These are phyloP conservation scores for Kodamaea alishanica DNA, from an alignment of 1,139 yeast genomes.

Conservation along the genomic window DNA sequence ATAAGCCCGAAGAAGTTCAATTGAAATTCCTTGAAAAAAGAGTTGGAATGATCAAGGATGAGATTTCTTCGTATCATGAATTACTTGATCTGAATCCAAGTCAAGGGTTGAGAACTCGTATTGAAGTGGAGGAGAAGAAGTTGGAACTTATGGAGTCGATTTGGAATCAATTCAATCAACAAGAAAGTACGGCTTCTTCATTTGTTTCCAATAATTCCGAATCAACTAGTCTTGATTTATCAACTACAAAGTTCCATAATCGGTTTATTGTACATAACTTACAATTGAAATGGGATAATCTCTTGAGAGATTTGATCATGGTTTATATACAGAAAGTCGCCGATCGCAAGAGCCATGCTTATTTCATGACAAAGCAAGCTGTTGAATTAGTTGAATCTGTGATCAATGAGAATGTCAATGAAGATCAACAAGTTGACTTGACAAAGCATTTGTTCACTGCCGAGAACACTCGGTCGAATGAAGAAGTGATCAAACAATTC, in stretches of 20 bases:
- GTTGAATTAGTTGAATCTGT: conserved; percentile 55
- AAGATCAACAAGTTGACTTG: conserved; percentile 14
- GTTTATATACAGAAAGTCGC: conserved; percentile 60
- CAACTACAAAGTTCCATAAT: conserved; percentile 54
- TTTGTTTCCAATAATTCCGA: conserved; percentile 4
- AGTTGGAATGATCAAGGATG: conserved; percentile 41
- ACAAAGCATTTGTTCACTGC: conserved; percentile 11
- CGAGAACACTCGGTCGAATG: conserved; percentile 22
- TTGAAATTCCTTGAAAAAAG: conserved; percentile 39
- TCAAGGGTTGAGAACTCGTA: conserved; percentile 24
- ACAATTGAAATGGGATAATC: conserved; percentile 75
- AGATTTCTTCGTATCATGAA: conserved; percentile 34
- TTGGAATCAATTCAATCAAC: conserved; percentile 17
- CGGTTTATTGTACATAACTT: conserved; percentile 76
- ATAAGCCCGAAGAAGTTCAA: conserved; percentile 55
- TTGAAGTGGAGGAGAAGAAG: conserved; percentile 32
- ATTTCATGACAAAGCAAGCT: conserved; percentile 65
- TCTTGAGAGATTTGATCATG: conserved; percentile 57
- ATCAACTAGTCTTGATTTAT: neutral
- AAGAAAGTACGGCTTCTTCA: conserved; percentile 14
- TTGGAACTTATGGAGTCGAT: conserved; percentile 23
- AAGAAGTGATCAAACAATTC: conserved; percentile 34
- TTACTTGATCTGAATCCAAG: conserved; percentile 20
- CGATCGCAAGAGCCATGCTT: conserved; percentile 49
- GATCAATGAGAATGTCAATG: conserved; percentile 19